Evolutionary conservation across 768 basidiomycete genomes (phyloP), one percentile per base, ranked within the genome.

Genomic region (Cyclocybe aegerita): DNA sequence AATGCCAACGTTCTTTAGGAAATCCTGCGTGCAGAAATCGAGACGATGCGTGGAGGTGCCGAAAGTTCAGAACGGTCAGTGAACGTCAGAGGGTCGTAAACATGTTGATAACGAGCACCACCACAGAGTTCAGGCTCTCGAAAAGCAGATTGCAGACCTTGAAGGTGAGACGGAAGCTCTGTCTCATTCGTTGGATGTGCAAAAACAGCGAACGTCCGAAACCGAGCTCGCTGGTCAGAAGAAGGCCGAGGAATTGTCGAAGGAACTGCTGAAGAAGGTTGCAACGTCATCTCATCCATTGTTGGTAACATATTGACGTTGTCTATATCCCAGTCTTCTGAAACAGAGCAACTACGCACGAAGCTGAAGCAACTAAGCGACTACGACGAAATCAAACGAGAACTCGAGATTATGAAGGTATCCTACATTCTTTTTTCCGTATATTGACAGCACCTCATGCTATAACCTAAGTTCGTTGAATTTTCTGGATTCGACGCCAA

Each of bases 391-490:
- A 85, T 98, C 63, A 98, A 98, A 73, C 86, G 97, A 23, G 97
- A 99, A 66, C 78, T 99, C 29, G 94, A 94, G 63, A 98, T 99
- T 56, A 91, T 98, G 92, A 98, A 99, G 83, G 97, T 91, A 43
- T 62, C n/a, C 4, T 17, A 7, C 11, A 35, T 14, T 2, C 23
- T n/a, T 31, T n/a, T 43, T 37, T 34, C 16, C 15, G 9, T 34
- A 17, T 36, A 14, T 29, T 42, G 17, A 10, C 12, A 14, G 2
- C 14, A 14, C 10, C 10, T 31, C 7, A 32, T 43, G 9, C 5
- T 9, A 33, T 47, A 39, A 39, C 12, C 34, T 32, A 9, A 98
- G 97, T 98, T 88, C 58, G 95, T 99, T 50, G 96, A 98, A 64
- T 98, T 98, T 63, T 86, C 90, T 6, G 92, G 93, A 7, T 79